Evolutionary conservation across 1,284 basidiomycete genomes (phyloP), one percentile per base, ranked within the genome.

Genomic region (Tetrapyrgos nigripes): DNA sequence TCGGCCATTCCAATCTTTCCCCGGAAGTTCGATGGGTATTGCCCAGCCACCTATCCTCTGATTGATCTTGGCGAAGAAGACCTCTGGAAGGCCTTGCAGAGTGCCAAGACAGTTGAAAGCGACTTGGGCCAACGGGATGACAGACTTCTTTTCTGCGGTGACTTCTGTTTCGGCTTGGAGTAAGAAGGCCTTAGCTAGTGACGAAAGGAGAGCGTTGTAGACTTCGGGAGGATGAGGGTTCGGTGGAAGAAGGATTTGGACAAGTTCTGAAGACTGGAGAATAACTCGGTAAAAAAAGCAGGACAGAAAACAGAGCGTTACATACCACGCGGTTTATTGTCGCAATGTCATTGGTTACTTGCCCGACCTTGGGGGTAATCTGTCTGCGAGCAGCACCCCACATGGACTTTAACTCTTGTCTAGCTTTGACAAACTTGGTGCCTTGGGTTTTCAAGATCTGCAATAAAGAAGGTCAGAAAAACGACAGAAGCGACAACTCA

Each of bases 131-230:
- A 98, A 82, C 0, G 97, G 96, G 47, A 85, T 83, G 0, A 95
- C 96, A 9, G 91, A 91, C 35, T 88, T 86, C 65, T 92, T 88
- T 73, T 96, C 93, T 2, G 94, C 95, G 1, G 92, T 79, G 5
- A 98, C 94, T 74, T 99, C 97, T 0, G 90, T 92, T 76, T 98
- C 96, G 6, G 96, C 96, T 79, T 98, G 97, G 33, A 92, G 83
- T 46, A 98, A 86, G 58, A 99, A 87, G 35, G 89, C 83, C 71
- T 98, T 99, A 54, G 93, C 81, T 23, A 97, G 83, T 21, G 96
- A 92, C 24, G 93, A 96, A 24, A 97, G 83, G 17, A 92, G 83
- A 64, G 94, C 93, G 50, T 82, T 76, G 73, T 96, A 97, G 11
- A 89, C 77, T 9, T 73, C 70, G 63, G 69, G 73, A 23, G 74